A percentile compares a stretch with the other conserved stretches of the same genome.
phyloP scores from a whole-genome alignment of 2,329 filamentous ascomycete species.

The Fusarium keratoplasticum region DNA sequence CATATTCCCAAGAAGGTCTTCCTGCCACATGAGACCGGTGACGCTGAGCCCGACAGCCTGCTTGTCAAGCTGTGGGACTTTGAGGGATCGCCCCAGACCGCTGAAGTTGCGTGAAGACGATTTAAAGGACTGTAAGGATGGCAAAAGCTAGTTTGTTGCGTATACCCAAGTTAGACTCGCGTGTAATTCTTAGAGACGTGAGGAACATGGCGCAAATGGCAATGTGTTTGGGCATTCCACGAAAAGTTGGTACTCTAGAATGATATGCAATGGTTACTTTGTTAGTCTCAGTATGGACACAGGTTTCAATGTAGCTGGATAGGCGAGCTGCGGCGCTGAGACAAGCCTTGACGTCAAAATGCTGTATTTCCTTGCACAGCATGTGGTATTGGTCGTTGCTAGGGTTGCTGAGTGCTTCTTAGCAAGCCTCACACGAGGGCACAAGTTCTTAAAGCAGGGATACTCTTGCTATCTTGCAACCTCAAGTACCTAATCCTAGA shows the following conservation, averaged over 20 bases:
- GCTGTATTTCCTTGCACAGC: neutral
- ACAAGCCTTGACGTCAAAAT: neutral
- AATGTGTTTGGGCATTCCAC: neutral
- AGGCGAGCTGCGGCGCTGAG: neutral
- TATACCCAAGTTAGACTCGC: conserved; percentile 12
- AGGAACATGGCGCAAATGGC: conserved; percentile 2
- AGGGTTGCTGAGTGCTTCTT: neutral
- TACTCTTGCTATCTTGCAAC: neutral
- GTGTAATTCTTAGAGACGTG: neutral
- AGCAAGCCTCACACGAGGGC: neutral
- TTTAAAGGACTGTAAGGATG: neutral
- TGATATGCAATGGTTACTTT: neutral
- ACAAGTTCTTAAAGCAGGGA: neutral
- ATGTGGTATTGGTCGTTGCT: neutral
- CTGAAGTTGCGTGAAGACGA: conserved; percentile 16
- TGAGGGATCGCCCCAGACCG: conserved; percentile 29
- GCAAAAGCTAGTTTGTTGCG: conserved; percentile 12
- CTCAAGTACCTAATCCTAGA: neutral
- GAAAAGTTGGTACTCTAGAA: neutral
- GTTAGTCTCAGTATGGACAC: neutral
- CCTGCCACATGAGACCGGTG: conserved; percentile 60
- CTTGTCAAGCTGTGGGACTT: conserved; percentile 74
- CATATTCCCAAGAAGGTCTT: conserved; percentile 92
- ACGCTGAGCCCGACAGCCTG: conserved; percentile 64
- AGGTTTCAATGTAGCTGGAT: neutral